Evolutionary conservation across 495 filamentous ascomycete genomes (phyloP).

Genomic region (Penicillium atrosanguineum): DNA sequence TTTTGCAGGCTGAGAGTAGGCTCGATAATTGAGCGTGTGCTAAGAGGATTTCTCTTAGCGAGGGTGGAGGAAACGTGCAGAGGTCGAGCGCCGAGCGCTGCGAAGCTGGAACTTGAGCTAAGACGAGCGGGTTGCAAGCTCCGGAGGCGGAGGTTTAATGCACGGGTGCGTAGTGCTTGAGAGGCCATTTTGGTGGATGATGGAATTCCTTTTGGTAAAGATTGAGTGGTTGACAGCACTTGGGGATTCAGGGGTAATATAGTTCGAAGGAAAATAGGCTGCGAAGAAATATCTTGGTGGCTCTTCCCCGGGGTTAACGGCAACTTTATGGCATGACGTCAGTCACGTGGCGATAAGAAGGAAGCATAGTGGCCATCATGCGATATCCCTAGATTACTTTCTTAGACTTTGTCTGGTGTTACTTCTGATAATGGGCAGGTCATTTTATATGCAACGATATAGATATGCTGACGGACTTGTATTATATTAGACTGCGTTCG

Average conservation of each 20-base stretch:
- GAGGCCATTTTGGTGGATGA: conserved; percentile 1
- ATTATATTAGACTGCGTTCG: too few relatives aligned
- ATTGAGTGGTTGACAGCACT: not conserved
- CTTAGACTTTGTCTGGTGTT: too few relatives aligned
- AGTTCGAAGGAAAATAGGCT: too few relatives aligned
- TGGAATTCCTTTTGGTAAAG: not conserved
- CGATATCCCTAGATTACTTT: too few relatives aligned
- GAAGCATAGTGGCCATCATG: not conserved
- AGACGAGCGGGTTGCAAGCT: conserved; percentile 2
- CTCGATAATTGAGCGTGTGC: not conserved
- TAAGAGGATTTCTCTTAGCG: not conserved
- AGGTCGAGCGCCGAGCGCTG: not conserved
- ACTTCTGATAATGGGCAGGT: too few relatives aligned
- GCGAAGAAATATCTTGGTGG: not conserved
- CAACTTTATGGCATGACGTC: not conserved
- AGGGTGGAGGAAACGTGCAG: not conserved
- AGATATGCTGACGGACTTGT: too few relatives aligned
- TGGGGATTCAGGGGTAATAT: not conserved
- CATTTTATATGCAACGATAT: too few relatives aligned
- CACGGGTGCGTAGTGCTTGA: not conserved
- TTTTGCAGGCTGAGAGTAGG: not conserved
- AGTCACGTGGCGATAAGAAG: not conserved
- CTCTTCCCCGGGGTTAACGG: not conserved
- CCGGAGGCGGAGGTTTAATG: not conserved
- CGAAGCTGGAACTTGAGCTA: not conserved